A percentile compares a stretch with the other conserved stretches of the same genome.
Evolutionary conservation across 75 land plant genomes (phyloP).

Genomic region (Azolla pinnata): DNA sequence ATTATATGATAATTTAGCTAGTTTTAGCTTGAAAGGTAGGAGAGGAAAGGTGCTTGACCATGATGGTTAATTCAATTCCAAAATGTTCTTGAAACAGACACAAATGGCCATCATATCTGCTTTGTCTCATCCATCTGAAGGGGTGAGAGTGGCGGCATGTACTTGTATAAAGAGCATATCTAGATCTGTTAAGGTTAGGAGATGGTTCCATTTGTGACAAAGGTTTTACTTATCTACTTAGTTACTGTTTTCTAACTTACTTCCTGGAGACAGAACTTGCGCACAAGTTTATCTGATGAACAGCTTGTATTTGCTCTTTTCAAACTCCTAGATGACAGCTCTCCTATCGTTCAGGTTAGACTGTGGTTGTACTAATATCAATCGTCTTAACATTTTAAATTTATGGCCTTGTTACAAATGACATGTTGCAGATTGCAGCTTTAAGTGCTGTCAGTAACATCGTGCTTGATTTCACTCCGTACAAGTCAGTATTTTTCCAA

Average conservation of each 20-base stretch:
- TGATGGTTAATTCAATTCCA: neutral
- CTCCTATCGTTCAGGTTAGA: slow-evolving; percentile 57
- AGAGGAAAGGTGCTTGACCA: neutral
- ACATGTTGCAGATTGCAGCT: slow-evolving; percentile 60
- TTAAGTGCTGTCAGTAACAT: slow-evolving; percentile 81
- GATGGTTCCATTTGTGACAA: no score
- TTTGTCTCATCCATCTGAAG: slow-evolving; percentile 53
- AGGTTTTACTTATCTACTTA: no score
- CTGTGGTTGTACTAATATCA: slow-evolving; percentile 3
- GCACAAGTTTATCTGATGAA: slow-evolving; percentile 71
- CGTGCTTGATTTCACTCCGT: slow-evolving; percentile 66
- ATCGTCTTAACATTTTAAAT: slow-evolving; percentile 1
- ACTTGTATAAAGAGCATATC: slow-evolving; percentile 67
- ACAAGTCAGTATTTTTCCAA: slow-evolving; percentile 44
- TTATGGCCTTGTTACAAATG: no score
- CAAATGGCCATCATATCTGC: slow-evolving; percentile 44
- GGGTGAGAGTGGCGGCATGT: slow-evolving; percentile 81
- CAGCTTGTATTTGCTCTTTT: slow-evolving; percentile 44
- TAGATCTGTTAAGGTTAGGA: slow-evolving; percentile 81
- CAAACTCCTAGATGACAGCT: slow-evolving; percentile 57
- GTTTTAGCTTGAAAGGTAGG: neutral
- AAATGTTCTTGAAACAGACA: slow-evolving; percentile 30
- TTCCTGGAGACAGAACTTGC: slow-evolving; percentile 45
- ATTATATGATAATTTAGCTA: no score
- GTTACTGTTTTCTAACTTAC: neutral